Evolutionary conservation across 2,329 filamentous ascomycete genomes (phyloP), one percentile per base, ranked within the genome.

Genomic region (Scorias spongiosa): DNA sequence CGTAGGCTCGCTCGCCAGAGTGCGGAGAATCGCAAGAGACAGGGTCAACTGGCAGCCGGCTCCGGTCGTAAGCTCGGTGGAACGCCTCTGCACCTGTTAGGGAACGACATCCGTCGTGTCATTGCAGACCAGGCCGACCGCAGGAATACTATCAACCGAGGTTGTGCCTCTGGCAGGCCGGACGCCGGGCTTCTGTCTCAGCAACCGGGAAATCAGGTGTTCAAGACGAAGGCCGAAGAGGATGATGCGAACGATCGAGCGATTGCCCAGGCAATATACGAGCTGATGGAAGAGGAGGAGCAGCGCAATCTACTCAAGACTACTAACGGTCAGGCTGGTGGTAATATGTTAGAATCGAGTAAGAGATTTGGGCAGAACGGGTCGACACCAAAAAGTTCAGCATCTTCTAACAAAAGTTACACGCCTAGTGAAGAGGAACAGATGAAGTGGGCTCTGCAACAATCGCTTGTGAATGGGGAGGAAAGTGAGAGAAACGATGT

Each of bases 181-280:
- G 75, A 77, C 48, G 78, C 80, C 39, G 66, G 70, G n/a, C 75
- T 80, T 55, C 76, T 88, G 15, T 71, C 72, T 2, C 72, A 78
- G 12, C 74, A 84, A 46, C 81, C 80, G 32, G 77, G 76, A 5
- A 70, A 69, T 45, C 81, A 81, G 50, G 84, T 86, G 0, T 89
- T 93, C 66, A 75, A 74, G 47, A 95, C 87, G 0, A 76, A 84
- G 55, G 86, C 85, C 0, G 85, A 93, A 51, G 84, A 93, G 59
- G 86, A 94, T 44, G 81, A 87, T 52, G 88, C 86, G 2, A 93
- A 94, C 54, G 85, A 94, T 44, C 72, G 76, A 18, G 88, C 88
- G 5, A 93, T 94, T 48, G 78, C 86, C 43, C 78, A 88, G 55
- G 87, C 87, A 0, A 68, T 93, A 29, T 87, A 84, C 67, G 88